Evolutionary conservation across 2,329 filamentous ascomycete genomes (phyloP), one percentile per base, ranked within the genome.

Genomic region (Scopulariopsis brevicaulis): DNA sequence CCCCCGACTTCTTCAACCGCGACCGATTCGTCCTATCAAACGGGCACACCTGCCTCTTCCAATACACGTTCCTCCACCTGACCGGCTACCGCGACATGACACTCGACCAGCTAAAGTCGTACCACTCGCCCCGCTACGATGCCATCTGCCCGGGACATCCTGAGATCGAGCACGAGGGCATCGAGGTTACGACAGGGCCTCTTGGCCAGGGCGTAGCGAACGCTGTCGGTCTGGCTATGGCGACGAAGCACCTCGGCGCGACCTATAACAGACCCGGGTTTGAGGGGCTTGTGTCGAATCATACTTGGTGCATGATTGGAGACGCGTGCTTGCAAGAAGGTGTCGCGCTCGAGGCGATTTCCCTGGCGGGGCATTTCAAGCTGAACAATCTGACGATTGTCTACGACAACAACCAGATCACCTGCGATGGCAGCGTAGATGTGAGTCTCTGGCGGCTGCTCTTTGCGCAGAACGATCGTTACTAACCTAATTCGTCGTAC

Each of bases 21-120:
- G 94, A 99, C 78, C 89, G 94, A 74, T 99, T 99, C 71, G 91
- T 99, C 62, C 91, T 99, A 73, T 99, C 94, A 92, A 99, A 99
- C 81, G 94, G 94, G 67, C 94, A 99, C 79, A 94, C 87, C 68
- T 99, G 94, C 84, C 96, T 99, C 92, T 90, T 99, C 61, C 94
- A 96, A 75, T 99, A 99, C 86, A 89, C 93, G 69, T 84, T 99
- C 66, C 88, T 99, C 69, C 94, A 99, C 81, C 82, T 99, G 59
- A 96, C 92, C 76, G 94, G 94, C 74, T 99, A 96, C 74, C 83
- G 77, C 63, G 68, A 97, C 66, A 83, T 83, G 69, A 80, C 99
- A 62, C 89, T 97, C 69, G 94, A 97, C 77, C 76, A 99, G 67
- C 99, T 97, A 85, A 77, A 80, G 68, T 99, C 99, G 89, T 88